Conservation (phyloP, 2,329 filamentous ascomycete genomes). For the Fusarium beomiforme region DNA sequence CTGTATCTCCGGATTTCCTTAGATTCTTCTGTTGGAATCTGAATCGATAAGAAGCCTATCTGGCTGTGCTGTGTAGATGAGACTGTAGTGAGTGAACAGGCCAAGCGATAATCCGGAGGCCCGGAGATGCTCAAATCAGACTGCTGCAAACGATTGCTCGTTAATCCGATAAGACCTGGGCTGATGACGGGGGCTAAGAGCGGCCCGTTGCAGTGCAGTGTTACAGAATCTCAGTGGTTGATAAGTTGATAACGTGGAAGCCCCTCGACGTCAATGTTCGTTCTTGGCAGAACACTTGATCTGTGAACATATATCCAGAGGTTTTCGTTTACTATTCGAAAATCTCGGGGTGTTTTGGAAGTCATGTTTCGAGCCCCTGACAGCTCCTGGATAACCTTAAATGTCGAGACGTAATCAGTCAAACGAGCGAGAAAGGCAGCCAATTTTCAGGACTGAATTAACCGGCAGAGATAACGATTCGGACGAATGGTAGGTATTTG, state of each 20-base stretch:
- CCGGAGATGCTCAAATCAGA: conserved; percentile 39
- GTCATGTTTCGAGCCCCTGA: background rate
- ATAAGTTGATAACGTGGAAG: conserved; percentile 11
- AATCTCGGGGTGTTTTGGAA: background rate
- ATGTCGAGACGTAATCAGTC: conserved; percentile 3
- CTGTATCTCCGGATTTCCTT: conserved; percentile 43
- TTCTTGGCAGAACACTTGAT: background rate
- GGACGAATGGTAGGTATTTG: conserved; percentile 1
- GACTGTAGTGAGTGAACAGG: conserved; percentile 8
- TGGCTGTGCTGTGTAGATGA: conserved; percentile 23
- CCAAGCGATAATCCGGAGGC: conserved; percentile 33
- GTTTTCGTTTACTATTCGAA: background rate
- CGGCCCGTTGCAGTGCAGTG: conserved; percentile 26
- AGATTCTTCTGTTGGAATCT: conserved; percentile 19
- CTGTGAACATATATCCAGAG: background rate
- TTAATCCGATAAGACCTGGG: conserved; percentile 40
- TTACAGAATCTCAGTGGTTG: conserved; percentile 19
- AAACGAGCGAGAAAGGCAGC: conserved; percentile 16
- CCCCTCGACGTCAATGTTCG: background rate
- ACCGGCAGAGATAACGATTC: conserved; percentile 21
- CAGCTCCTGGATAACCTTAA: background rate
- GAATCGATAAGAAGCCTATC: conserved; percentile 33
- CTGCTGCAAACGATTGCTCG: conserved; percentile 3
- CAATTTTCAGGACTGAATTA: conserved; percentile 1
- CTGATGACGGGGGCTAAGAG: conserved; percentile 23